phyloP scores from a whole-genome alignment of 2,329 filamentous ascomycete species.

The Plectosphaerella cucumerina region DNA sequence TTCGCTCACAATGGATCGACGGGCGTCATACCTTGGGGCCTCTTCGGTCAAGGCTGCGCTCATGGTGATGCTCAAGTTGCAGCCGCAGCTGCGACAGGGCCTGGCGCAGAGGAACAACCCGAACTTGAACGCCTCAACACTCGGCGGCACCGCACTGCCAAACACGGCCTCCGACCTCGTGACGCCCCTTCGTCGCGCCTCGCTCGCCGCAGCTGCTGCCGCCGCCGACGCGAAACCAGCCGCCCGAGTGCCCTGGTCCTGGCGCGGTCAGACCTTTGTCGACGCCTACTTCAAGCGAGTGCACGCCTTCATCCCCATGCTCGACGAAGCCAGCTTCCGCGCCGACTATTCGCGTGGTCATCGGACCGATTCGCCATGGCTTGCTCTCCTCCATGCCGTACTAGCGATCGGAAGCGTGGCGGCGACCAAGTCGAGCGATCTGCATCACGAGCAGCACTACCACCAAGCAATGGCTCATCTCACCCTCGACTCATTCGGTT shows the following conservation, averaged over 20 bases:
- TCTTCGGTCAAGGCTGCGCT: conserved; percentile 72
- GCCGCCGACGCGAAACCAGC: conserved; percentile 44
- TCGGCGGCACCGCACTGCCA: conserved; percentile 17
- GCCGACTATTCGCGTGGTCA: conserved; percentile 43
- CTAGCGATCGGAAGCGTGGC: conserved; percentile 6
- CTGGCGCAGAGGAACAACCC: conserved; percentile 34
- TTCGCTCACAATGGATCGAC: conserved; percentile 55
- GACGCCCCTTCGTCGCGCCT: conserved; percentile 36
- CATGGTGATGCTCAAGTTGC: conserved; percentile 62
- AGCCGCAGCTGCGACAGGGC: conserved; percentile 40
- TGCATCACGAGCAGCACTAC: conserved; percentile 2
- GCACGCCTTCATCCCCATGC: conserved; percentile 67
- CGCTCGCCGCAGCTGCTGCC: conserved; percentile 33
- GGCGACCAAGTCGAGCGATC: conserved; percentile 2
- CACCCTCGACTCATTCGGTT: conserved; percentile 5
- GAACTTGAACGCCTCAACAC: too few species aligned
- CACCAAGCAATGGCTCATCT: conserved; percentile 4
- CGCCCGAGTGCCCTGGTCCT: conserved; percentile 47
- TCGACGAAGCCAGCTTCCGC: conserved; percentile 67
- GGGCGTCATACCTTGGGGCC: conserved; percentile 64
- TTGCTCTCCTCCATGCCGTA: conserved; percentile 3
- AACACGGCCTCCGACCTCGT: conserved; percentile 39
- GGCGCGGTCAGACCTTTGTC: conserved; percentile 64
- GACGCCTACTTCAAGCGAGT: conserved; percentile 71
- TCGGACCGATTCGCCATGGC: conserved; percentile 2